Evolutionary conservation across 2,329 filamentous ascomycete species (phyloP).

Genomic region (Cladophialophora exuberans): DNA sequence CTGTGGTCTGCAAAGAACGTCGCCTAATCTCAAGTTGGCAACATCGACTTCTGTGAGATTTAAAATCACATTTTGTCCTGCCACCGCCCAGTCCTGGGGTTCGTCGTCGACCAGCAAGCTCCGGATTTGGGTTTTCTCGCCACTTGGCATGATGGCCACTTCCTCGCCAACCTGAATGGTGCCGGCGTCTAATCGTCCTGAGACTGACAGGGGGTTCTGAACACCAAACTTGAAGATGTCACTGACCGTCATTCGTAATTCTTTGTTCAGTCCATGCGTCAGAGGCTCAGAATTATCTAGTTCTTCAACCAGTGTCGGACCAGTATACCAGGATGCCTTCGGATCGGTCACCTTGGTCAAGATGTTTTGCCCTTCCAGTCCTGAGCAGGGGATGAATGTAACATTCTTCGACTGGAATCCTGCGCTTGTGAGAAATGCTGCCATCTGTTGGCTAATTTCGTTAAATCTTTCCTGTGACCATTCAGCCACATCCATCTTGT

Average conservation of each 20-base stretch:
- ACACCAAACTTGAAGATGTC: constrained; percentile 83
- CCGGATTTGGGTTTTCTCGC: constrained; percentile 79
- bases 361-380: constrained; percentile 86
- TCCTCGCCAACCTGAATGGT: constrained; percentile 82
- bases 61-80: constrained; percentile 85
- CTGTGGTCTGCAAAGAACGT: constrained; percentile 76
- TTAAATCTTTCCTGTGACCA: constrained; percentile 85
- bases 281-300: constrained; percentile 78
- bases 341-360: constrained; percentile 48
- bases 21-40: constrained; percentile 78
- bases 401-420: constrained; percentile 83
- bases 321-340: constrained; percentile 76
- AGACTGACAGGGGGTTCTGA: constrained; percentile 80
- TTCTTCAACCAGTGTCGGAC: constrained; percentile 77
- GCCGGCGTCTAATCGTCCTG: constrained; percentile 83
- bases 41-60: constrained; percentile 84
- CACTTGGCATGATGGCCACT: constrained; percentile 77
- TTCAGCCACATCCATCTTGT: constrained; percentile 85
- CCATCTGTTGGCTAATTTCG: constrained; percentile 81
- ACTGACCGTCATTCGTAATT: constrained; percentile 81
- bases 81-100: constrained; percentile 80
- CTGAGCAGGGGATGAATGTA: constrained; percentile 86
- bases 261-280: constrained; percentile 71
- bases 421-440: constrained; percentile 77
- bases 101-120: constrained; percentile 76